A percentile compares a stretch with the other conserved stretches of the same genome.
Evolutionary conservation across 352 stramenopile genomes (phyloP).

Genomic region (Thalassiosira hispida): DNA sequence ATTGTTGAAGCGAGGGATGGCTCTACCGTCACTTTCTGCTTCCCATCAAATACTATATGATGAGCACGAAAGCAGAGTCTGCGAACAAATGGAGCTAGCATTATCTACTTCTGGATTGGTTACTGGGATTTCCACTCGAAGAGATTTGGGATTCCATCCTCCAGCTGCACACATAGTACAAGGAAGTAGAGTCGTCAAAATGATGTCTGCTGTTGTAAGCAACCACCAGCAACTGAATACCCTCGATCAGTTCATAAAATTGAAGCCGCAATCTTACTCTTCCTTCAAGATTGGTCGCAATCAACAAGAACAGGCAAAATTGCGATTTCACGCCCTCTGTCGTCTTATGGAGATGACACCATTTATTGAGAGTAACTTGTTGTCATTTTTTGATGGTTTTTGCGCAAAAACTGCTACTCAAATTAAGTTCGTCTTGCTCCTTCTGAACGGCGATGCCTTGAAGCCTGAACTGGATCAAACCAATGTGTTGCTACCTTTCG

Average conservation of each 20-base stretch:
- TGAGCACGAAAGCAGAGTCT: conserved; percentile 22
- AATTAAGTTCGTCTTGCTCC: conserved; percentile 52
- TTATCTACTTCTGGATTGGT: conserved; percentile 45
- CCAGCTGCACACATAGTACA: conserved; percentile 35
- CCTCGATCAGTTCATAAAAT: conserved; percentile 36
- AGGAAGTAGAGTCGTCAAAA: conserved; percentile 53
- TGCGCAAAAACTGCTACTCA: conserved; percentile 42
- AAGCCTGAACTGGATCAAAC: conserved; percentile 22
- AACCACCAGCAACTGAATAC: conserved; percentile 19
- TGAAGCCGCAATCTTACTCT: conserved; percentile 25
- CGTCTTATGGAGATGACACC: conserved; percentile 49
- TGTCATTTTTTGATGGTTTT: conserved; percentile 59
- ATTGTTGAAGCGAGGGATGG: conserved; percentile 60
- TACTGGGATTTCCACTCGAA: conserved; percentile 41
- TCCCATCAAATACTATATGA: conserved; percentile 62
- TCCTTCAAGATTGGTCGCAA: conserved; percentile 11
- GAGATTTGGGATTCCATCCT: conserved; percentile 52
- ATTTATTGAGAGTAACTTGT: conserved; percentile 18
- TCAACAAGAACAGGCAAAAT: conserved; percentile 26
- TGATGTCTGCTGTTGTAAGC: conserved; percentile 32
- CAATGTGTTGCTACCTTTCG: conserved; percentile 1
- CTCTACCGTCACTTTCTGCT: conserved; percentile 36
- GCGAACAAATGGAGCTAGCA: conserved; percentile 8
- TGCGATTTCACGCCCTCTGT: conserved; percentile 46
- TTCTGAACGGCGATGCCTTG: conserved; percentile 18